Conservation (phyloP, 2,329 filamentous ascomycete genomes). For the Scytalidium sp. region DNA sequence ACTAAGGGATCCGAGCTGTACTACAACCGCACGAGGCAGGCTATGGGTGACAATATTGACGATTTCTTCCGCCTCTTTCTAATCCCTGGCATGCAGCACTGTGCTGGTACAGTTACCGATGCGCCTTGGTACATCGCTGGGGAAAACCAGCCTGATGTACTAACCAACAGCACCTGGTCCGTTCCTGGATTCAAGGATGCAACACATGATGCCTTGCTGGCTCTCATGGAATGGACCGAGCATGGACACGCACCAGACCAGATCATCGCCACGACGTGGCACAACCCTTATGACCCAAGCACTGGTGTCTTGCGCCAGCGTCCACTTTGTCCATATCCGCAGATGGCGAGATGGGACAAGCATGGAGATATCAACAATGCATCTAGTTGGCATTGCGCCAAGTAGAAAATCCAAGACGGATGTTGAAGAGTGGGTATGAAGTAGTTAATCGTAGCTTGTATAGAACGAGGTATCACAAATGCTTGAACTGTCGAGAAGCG, state of each 20-base stretch:
- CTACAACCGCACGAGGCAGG: too few relatives aligned
- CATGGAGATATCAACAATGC: too few relatives aligned
- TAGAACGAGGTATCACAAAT: too few relatives aligned
- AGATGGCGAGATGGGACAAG: too few relatives aligned
- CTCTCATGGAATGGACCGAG: constrained; percentile 48
- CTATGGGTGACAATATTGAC: too few relatives aligned
- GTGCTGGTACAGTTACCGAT: constrained; percentile 32
- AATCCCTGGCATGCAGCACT: constrained; percentile 49
- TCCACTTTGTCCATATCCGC: constrained; percentile 38
- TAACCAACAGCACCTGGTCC: constrained; percentile 27
- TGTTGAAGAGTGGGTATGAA: too few relatives aligned
- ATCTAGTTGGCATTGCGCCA: too few relatives aligned
- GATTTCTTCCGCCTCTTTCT: constrained; percentile 48
- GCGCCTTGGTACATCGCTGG: constrained; percentile 40
- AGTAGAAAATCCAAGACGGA: too few relatives aligned
- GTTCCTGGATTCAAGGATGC: constrained; percentile 38
- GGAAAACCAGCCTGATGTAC: constrained; percentile 24
- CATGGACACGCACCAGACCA: constrained; percentile 30
- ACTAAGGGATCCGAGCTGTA: too few relatives aligned
- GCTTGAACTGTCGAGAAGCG: too few relatives aligned
- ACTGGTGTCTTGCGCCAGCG: constrained; percentile 40
- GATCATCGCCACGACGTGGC: constrained; percentile 36
- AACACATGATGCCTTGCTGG: constrained; percentile 44
- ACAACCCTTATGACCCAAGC: constrained; percentile 29
- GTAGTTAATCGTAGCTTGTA: too few relatives aligned